A percentile compares a stretch with the other conserved stretches of the same genome.
phyloP scores from a whole-genome alignment of 345 rosid genomes.

The Eucalyptus curtisii region DNA sequence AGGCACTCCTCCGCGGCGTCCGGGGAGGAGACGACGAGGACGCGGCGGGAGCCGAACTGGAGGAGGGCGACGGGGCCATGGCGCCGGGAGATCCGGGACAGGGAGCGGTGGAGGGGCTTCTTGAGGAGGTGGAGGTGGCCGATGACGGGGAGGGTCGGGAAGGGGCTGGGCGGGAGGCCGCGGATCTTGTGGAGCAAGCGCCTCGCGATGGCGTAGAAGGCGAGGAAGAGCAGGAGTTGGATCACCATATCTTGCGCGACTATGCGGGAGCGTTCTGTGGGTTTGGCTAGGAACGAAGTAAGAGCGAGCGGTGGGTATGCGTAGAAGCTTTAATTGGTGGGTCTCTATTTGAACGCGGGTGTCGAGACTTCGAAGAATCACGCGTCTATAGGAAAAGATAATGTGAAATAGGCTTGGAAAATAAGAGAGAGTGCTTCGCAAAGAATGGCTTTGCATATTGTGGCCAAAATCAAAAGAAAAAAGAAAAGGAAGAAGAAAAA shows the following conservation, averaged over 20 bases:
- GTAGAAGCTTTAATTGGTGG: background rate
- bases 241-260: background rate
- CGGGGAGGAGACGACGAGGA: slow-evolving; percentile 14
- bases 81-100: background rate
- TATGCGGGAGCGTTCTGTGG: background rate
- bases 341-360: too few species aligned
- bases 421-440: too few species aligned
- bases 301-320: background rate
- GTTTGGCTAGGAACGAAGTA: background rate
- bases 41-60: slow-evolving; percentile 7
- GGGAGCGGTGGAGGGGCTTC: slow-evolving; percentile 9
- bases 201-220: background rate
- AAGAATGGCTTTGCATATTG: too few species aligned
- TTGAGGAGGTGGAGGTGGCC: slow-evolving; percentile 24
- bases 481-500: too few species aligned
- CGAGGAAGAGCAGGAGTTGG: background rate
- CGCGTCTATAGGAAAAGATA: too few species aligned
- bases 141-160: slow-evolving; percentile 11
- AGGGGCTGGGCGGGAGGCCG: slow-evolving; percentile 20
- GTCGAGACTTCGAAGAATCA: too few species aligned
- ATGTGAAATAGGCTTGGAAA: too few species aligned
- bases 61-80: slow-evolving; percentile 13
- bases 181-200: slow-evolving; percentile 1
- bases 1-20: slow-evolving; percentile 10
- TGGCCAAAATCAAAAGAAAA: too few species aligned